These are phyloP conservation scores for Naganishia randhawae DNA, from an alignment of 768 basidiomycete species.

Conservation along the genomic window DNA sequence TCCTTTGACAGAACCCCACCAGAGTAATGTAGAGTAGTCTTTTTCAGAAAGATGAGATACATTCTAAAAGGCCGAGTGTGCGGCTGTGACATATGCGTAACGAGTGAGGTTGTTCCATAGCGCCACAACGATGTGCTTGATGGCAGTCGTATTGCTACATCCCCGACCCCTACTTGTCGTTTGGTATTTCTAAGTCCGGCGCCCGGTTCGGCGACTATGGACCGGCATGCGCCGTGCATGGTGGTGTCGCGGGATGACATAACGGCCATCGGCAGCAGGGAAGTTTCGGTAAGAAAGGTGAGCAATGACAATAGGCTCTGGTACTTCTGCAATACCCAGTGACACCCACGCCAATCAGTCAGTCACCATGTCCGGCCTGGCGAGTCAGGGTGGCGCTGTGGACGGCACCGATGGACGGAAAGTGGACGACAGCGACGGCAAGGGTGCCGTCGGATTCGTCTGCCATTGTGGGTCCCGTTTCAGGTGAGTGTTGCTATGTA, in stretches of 20 bases:
- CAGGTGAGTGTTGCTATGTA: not conserved
- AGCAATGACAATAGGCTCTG: not conserved
- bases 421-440: constrained; percentile 10
- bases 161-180: too few species aligned
- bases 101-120: too few species aligned
- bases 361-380: not conserved
- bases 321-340: not conserved
- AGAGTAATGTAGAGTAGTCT: constrained; percentile 17
- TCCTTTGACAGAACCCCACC: constrained; percentile 8
- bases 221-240: too few species aligned
- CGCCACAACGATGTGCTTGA: not conserved
- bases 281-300: too few species aligned
- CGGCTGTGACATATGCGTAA: not conserved
- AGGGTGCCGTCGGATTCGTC: not conserved
- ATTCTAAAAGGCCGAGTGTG: not conserved
- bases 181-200: too few species aligned
- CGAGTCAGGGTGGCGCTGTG: not conserved
- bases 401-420: constrained; percentile 6
- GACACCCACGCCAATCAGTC: not conserved
- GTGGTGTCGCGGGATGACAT: too few species aligned
- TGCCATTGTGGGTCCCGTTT: constrained; percentile 17
- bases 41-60: constrained; percentile 12
- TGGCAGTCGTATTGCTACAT: not conserved
- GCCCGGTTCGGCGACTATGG: too few species aligned
- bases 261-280: too few species aligned